Conservation (phyloP, 805 yeast species). For the Barnettozyma botsteinii region DNA sequence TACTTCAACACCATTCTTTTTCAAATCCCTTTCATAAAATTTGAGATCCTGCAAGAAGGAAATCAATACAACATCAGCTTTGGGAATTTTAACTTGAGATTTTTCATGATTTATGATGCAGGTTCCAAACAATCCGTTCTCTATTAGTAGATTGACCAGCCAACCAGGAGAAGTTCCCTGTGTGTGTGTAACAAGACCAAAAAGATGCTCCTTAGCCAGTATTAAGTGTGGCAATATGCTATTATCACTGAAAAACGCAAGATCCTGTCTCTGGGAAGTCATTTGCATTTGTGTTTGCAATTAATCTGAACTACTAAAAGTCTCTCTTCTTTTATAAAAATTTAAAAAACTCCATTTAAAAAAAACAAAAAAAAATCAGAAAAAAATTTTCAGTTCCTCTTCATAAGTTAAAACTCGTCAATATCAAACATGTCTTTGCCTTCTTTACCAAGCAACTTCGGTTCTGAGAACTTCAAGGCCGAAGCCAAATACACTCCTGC, state of each 20-base stretch:
- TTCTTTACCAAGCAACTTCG: slow-evolving; percentile 48
- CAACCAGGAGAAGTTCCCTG: slow-evolving; percentile 60
- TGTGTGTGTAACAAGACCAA: slow-evolving; percentile 32
- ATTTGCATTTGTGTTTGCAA: slow-evolving; percentile 1
- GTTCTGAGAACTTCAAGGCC: slow-evolving; percentile 45
- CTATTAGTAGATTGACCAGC: slow-evolving; percentile 52
- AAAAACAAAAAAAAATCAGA: background rate
- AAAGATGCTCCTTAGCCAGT: slow-evolving; percentile 21
- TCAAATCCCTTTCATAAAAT: slow-evolving; percentile 30
- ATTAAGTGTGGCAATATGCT: slow-evolving; percentile 32
- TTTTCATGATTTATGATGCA: slow-evolving; percentile 21
- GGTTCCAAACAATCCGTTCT: slow-evolving; percentile 32
- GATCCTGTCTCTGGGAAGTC: slow-evolving; percentile 50
- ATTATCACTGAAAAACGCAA: slow-evolving; percentile 46
- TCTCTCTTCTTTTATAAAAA: background rate
- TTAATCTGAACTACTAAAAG: background rate
- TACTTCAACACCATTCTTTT: slow-evolving; percentile 37
- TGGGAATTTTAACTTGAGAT: slow-evolving; percentile 1
- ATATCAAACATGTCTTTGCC: slow-evolving; percentile 36
- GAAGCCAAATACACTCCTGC: slow-evolving; percentile 49
- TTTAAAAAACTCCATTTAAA: background rate
- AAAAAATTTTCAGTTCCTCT: background rate
- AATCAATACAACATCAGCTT: slow-evolving; percentile 28
- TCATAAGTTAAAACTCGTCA: background rate
- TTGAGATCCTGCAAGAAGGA: slow-evolving; percentile 30